Conservation (phyloP, 148 eudicot species). For the Drosera capensis region DNA sequence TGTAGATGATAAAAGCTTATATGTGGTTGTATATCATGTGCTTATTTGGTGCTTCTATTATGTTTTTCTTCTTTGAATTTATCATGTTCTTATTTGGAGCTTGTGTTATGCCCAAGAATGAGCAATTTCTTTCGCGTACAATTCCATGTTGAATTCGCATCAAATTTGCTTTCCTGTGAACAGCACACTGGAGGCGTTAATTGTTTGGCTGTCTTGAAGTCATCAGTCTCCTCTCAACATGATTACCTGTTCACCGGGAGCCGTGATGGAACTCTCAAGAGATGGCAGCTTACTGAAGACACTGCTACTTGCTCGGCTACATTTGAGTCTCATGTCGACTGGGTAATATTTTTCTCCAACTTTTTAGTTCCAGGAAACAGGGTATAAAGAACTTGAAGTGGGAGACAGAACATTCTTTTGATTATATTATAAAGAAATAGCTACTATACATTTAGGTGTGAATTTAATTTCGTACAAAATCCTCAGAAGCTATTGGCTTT, state of each 20-base stretch:
- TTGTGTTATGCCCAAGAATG: neutral
- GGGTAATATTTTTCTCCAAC: conserved; percentile 32
- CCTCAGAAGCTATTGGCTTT: neutral
- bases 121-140: neutral
- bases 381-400: no score
- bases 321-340: conserved; percentile 91
- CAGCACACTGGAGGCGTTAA: conserved; percentile 95
- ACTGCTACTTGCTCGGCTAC: conserved; percentile 65
- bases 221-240: conserved; percentile 24
- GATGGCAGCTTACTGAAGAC: conserved; percentile 63
- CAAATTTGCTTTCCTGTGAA: conserved; percentile 9
- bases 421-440: no score
- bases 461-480: no score
- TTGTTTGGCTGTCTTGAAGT: conserved; percentile 63
- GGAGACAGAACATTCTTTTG: no score
- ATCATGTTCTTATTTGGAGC: no score
- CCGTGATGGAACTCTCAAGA: conserved; percentile 88
- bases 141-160: neutral
- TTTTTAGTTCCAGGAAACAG: neutral
- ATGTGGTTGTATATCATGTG: no score
- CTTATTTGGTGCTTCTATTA: neutral
- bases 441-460: no score
- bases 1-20: no score
- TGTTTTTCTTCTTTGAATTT: no score
- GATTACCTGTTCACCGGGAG: conserved; percentile 75